Base-by-base conservation (phyloP, 345 rosid genomes). In the Melastoma malabathricum region DNA sequence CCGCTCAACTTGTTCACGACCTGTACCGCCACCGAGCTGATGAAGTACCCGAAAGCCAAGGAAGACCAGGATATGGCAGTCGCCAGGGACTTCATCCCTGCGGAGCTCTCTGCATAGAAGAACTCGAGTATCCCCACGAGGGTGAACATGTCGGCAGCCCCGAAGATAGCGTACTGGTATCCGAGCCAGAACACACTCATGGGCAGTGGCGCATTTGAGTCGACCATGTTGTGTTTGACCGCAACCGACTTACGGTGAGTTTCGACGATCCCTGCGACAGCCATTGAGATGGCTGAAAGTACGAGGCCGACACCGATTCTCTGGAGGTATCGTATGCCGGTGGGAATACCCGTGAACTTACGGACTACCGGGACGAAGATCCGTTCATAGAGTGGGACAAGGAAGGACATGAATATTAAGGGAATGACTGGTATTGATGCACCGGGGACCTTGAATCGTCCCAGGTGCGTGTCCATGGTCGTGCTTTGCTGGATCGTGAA, bases 91-190 rank as follows among this genome's bases (percentile, higher is more conserved):
- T 76, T 82, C 89, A 74, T 82, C 3, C 80, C 61, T 0, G 66
- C 65, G 0, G 82, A 76, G 66, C 79, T 72, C 72, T 82, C 89
- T 27, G 77, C 65, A 8, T 74, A 75, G 72, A 72, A 74, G 25
- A 82, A 82, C 51, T 82, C 81, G n/a, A 76, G 60, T 45, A 78
- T 58, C 48, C 89, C 89, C 1, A 74, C 66, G 4, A 82, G 34
- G 1, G 82, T 72, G 68, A 82, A 78, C 75, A 82, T 55, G 44
- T 76, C 84, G n/a, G 84, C 78, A 1, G 77, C 75, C 48, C 82
- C 89, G 34, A 76, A 70, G 3, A 78, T 67, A 1, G 72, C 74
- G 18, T 60, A 78, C 29, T 82, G 84, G 61, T 59, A 65, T 1
- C 80, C 79, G 7, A 82, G 73, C 89, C 89, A 81, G 44, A 81